Evolutionary conservation across 352 stramenopile species (phyloP).

Genomic region (Phytophthora constricta): DNA sequence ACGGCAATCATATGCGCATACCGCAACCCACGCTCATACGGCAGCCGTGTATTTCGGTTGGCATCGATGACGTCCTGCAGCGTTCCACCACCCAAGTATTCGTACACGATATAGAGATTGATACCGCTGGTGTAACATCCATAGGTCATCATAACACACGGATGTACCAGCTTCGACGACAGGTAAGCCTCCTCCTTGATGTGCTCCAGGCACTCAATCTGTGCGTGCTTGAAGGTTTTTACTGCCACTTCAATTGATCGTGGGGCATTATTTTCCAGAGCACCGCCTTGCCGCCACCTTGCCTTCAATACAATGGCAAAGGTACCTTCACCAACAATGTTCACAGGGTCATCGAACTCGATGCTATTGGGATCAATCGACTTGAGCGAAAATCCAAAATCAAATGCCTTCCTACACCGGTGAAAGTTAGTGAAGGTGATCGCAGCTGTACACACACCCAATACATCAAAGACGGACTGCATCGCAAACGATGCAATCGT

Average conservation of each 20-base stretch:
- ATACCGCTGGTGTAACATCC: constrained; percentile 81
- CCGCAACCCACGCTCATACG: constrained; percentile 69
- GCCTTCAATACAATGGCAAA: constrained; percentile 82
- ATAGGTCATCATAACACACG: constrained; percentile 87
- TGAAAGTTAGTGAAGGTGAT: constrained; percentile 85
- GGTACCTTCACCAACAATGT: constrained; percentile 82
- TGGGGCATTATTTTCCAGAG: constrained; percentile 47
- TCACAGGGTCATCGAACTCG: constrained; percentile 80
- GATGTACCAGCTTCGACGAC: constrained; percentile 78
- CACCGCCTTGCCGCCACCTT: constrained; percentile 64
- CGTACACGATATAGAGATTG: constrained; percentile 86
- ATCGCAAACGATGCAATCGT: constrained; percentile 48
- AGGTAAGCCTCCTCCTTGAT: constrained; percentile 87
- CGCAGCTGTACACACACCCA: constrained; percentile 65
- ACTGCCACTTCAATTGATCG: constrained; percentile 75
- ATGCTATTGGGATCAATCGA: constrained; percentile 78
- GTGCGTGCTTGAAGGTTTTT: constrained; percentile 84
- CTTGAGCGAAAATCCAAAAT: constrained; percentile 82
- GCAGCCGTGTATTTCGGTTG: constrained; percentile 41
- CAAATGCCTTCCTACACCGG: constrained; percentile 71
- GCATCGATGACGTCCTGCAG: constrained; percentile 77
- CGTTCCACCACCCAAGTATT: constrained; percentile 83
- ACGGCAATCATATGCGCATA: constrained; percentile 86
- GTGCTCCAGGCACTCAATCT: constrained; percentile 78
- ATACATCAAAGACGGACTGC: constrained; percentile 74